phyloP scores from a whole-genome alignment of 257 asterid species.

The Gentiana dahurica region DNA sequence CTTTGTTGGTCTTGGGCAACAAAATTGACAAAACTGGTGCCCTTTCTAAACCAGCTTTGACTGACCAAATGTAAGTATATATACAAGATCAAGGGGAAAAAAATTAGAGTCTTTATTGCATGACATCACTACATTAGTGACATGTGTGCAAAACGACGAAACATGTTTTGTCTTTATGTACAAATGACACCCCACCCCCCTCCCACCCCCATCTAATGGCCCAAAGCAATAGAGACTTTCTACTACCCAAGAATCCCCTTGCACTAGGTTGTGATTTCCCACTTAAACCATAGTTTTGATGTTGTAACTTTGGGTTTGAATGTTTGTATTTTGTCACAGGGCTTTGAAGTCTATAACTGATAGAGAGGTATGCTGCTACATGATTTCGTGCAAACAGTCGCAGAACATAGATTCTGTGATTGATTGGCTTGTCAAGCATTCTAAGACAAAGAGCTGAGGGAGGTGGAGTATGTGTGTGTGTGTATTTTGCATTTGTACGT shows the following conservation, averaged over 20 bases:
- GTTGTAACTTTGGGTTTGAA: neutral
- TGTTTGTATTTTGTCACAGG: slow-evolving; percentile 35
- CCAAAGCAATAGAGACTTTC: too few relatives aligned
- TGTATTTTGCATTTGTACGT: slow-evolving; percentile 1
- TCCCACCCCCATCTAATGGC: too few relatives aligned
- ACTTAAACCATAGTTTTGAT: too few relatives aligned
- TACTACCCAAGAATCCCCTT: too few relatives aligned
- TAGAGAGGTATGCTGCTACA: slow-evolving; percentile 95
- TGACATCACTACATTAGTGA: too few relatives aligned
- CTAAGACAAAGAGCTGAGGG: slow-evolving; percentile 75
- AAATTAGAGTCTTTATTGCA: too few relatives aligned
- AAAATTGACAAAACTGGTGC: slow-evolving; percentile 63
- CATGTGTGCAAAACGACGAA: too few relatives aligned
- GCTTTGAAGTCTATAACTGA: slow-evolving; percentile 67
- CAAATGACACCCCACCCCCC: too few relatives aligned
- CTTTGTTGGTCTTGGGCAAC: slow-evolving; percentile 71
- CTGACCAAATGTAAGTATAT: slow-evolving; percentile 56
- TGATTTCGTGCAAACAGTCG: slow-evolving; percentile 97
- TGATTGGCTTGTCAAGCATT: slow-evolving; percentile 94
- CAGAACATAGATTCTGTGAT: slow-evolving; percentile 92
- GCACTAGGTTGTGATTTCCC: too few relatives aligned
- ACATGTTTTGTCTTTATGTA: too few relatives aligned
- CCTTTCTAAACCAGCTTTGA: slow-evolving; percentile 59
- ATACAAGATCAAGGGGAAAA: too few relatives aligned
- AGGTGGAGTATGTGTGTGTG: neutral